Percentiles rank a stretch among this genome's conserved stretches.
Conservation (phyloP, 306 rosid species). For the Rubus idaeus region DNA sequence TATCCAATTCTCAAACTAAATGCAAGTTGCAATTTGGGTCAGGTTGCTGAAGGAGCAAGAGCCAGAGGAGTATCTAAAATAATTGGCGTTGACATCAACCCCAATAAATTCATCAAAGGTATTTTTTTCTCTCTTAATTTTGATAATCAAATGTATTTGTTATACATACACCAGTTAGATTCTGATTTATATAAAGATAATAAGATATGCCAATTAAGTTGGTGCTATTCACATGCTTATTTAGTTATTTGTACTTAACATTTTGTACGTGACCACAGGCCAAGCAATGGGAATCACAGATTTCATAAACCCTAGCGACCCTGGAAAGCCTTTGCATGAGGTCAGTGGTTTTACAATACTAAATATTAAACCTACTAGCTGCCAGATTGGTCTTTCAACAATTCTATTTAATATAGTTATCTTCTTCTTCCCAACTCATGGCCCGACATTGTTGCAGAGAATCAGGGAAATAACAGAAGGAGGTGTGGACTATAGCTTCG, state of each 20-base stretch:
- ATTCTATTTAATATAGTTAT: not conserved
- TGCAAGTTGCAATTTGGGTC: not conserved
- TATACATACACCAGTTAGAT: not conserved
- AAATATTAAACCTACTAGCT: not conserved
- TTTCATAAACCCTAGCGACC: slow-evolving; percentile 61
- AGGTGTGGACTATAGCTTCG: slow-evolving; percentile 73
- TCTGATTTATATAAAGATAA: not conserved
- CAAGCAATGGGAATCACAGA: slow-evolving; percentile 63
- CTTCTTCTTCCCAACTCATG: not conserved
- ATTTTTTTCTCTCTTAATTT: not conserved
- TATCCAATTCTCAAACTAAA: not conserved
- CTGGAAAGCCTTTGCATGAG: slow-evolving; percentile 57
- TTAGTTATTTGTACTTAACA: too few species aligned
- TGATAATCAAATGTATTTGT: not conserved
- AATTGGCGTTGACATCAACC: slow-evolving; percentile 78
- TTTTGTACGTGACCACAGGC: slow-evolving; percentile 28
- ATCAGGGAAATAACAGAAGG: slow-evolving; percentile 53
- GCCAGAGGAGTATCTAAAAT: slow-evolving; percentile 77
- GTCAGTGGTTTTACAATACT: slow-evolving; percentile 29
- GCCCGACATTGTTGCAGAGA: slow-evolving; percentile 34
- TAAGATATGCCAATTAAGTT: not conserved
- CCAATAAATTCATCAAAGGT: slow-evolving; percentile 57
- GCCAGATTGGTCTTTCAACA: not conserved
- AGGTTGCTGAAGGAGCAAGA: slow-evolving; percentile 86
- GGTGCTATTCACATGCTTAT: not conserved